Percentiles rank a stretch among this genome's conserved stretches.
phyloP scores from a whole-genome alignment of 306 rosid species.

The Cicer yamashitae region DNA sequence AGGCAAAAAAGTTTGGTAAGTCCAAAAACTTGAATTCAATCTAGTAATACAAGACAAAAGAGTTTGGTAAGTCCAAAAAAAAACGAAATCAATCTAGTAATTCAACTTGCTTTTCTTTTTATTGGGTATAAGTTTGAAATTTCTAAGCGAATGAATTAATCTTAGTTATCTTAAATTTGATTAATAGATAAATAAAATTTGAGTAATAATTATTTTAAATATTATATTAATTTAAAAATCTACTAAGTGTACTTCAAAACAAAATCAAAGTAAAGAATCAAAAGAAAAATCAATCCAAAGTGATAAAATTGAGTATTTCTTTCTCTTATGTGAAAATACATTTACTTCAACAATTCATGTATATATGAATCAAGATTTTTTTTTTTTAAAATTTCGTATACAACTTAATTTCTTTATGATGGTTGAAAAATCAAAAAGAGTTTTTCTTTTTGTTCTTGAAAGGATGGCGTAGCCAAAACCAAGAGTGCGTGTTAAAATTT shows the following conservation, averaged over 20 bases:
- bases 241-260: not conserved
- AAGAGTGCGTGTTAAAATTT: conserved; percentile 32
- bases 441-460: conserved; percentile 22
- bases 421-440: not conserved
- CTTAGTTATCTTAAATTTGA: no score
- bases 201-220: no score
- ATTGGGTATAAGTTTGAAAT: no score
- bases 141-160: no score
- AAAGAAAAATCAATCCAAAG: not conserved
- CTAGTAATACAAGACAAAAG: no score
- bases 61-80: no score
- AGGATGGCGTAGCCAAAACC: conserved; percentile 24
- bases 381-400: not conserved
- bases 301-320: not conserved
- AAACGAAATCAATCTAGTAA: no score
- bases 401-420: conserved; percentile 6
- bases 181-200: no score
- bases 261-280: no score
- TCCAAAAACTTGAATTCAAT: no score
- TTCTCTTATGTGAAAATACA: not conserved
- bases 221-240: not conserved
- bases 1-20: no score
- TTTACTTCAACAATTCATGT: not conserved
- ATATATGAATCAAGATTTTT: not conserved
- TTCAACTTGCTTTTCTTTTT: no score